Percentiles rank a stretch among this genome's conserved stretches.
Evolutionary conservation across 306 rosid species (phyloP).

Genomic region (Pyrus bretschneideri): DNA sequence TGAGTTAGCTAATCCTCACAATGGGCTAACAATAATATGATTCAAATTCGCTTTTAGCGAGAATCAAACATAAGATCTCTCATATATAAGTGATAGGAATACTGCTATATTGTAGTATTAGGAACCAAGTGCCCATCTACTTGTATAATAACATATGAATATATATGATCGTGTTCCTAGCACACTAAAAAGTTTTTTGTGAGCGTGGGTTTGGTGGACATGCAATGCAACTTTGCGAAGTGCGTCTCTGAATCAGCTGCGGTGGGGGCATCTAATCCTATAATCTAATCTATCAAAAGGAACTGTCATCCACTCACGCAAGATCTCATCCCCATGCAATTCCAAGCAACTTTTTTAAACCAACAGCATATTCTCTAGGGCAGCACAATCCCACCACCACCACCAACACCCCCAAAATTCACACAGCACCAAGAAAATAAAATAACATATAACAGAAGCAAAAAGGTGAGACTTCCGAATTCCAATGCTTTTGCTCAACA

Average conservation of each 20-base stretch:
- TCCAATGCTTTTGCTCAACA: neutral
- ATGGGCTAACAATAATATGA: fast-evolving
- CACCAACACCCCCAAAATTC: neutral
- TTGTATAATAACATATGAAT: too few relatives aligned
- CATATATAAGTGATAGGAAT: fast-evolving
- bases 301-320: conserved; percentile 51
- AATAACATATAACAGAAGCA: neutral
- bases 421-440: too few relatives aligned
- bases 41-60: fast-evolving
- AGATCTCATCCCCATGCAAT: neutral
- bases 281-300: neutral
- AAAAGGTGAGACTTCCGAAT: neutral
- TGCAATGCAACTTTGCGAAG: neutral
- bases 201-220: neutral
- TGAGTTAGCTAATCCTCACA: too few relatives aligned
- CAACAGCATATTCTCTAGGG: conserved; percentile 1
- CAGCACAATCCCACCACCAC: neutral
- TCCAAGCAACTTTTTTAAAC: neutral
- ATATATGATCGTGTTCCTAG: too few relatives aligned
- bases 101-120: too few relatives aligned
- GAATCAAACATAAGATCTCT: fast-evolving
- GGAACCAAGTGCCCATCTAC: too few relatives aligned
- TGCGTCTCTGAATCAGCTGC: neutral
- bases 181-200: too few relatives aligned
- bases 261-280: neutral